phyloP scores from a whole-genome alignment of 768 basidiomycete species.

The Cantharellus anzutake region DNA sequence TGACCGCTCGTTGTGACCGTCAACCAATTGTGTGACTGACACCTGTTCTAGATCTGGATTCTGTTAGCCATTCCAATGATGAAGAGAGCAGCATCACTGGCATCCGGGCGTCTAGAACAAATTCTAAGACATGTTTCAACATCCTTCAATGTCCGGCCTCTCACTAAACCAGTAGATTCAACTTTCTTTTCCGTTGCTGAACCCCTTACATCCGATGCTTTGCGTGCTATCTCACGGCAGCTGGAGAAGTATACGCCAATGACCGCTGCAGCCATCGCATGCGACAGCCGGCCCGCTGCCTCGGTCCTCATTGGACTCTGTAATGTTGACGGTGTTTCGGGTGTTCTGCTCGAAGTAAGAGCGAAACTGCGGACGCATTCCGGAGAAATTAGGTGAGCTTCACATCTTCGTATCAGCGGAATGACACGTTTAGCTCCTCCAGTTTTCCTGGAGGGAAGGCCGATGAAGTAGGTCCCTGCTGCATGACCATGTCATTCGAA shows the following conservation, averaged over 20 bases:
- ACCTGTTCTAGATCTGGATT: too few species aligned
- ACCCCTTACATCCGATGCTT: too few species aligned
- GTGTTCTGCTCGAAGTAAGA: conserved; percentile 54
- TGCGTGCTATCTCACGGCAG: too few species aligned
- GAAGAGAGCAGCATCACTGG: too few species aligned
- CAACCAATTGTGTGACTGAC: too few species aligned
- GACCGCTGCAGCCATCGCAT: neutral
- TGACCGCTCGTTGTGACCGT: too few species aligned
- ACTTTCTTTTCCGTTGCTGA: too few species aligned
- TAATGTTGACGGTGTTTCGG: conserved; percentile 46
- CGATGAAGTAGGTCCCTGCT: conserved; percentile 30
- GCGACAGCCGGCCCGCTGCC: conserved; percentile 18
- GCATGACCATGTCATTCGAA: conserved; percentile 2
- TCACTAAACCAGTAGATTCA: too few species aligned
- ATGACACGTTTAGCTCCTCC: neutral
- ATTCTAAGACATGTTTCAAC: too few species aligned
- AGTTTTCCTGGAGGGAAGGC: conserved; percentile 64
- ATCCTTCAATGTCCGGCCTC: too few species aligned
- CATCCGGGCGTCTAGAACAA: too few species aligned
- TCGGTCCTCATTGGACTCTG: conserved; percentile 63
- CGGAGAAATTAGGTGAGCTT: conserved; percentile 58
- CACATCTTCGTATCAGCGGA: neutral
- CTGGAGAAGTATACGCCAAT: neutral
- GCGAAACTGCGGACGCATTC: conserved; percentile 47
- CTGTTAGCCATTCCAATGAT: too few species aligned